These are phyloP conservation scores for Drechslera avenae DNA, from an alignment of 2,329 filamentous ascomycete genomes.

Conservation along the genomic window DNA sequence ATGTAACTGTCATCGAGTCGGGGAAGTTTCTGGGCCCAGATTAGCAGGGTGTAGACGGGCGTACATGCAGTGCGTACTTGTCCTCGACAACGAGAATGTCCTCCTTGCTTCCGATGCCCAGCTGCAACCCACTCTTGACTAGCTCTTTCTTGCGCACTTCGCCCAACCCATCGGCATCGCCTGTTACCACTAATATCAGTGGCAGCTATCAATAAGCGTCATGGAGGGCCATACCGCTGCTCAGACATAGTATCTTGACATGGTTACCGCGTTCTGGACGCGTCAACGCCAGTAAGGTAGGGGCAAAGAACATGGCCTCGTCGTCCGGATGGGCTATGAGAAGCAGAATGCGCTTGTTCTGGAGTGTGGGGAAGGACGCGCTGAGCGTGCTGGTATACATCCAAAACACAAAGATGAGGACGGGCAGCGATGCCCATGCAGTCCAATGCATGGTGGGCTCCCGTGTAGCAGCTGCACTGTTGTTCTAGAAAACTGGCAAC, in stretches of 20 bases:
- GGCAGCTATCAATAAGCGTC: not conserved
- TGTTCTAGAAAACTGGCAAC: not conserved
- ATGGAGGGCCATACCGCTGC: constrained; percentile 65
- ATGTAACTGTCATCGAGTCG: constrained; percentile 83
- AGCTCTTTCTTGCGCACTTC: constrained; percentile 83
- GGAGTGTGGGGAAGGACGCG: constrained; percentile 66
- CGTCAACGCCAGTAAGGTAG: constrained; percentile 83
- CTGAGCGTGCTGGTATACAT: constrained; percentile 55
- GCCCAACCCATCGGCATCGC: constrained; percentile 86
- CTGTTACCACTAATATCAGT: constrained; percentile 49
- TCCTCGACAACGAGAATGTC: constrained; percentile 88
- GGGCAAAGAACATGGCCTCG: constrained; percentile 99
- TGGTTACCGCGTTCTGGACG: constrained; percentile 81
- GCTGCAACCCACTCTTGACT: constrained; percentile 73
- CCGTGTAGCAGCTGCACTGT: not conserved
- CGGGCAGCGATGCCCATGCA: constrained; percentile 48
- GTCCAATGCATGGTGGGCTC: constrained; percentile 49
- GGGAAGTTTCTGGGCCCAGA: constrained; percentile 67
- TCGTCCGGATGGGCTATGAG: constrained; percentile 98
- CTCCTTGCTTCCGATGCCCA: constrained; percentile 75
- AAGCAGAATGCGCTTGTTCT: constrained; percentile 85
- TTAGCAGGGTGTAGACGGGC: constrained; percentile 17
- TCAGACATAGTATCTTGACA: constrained; percentile 91
- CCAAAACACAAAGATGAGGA: constrained; percentile 53
- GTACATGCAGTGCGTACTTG: constrained; percentile 55